Percentiles rank a stretch among this genome's conserved stretches.
Evolutionary conservation across 2,329 filamentous ascomycete species (phyloP).

Genomic region (Aspergillus sclerotialis): DNA sequence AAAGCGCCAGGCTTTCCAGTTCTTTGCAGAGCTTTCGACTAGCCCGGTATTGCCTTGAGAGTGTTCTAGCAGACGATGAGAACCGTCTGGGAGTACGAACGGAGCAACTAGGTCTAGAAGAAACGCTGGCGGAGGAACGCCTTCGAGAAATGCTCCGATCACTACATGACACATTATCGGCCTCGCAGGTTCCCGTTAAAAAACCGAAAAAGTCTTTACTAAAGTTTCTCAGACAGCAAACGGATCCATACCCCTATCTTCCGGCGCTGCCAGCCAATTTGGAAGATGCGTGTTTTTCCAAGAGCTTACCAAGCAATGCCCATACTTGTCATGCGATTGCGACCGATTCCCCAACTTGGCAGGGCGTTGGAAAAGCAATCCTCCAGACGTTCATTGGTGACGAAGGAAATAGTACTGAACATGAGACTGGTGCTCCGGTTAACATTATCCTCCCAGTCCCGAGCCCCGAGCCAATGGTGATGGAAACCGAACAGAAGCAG

Average conservation of each 20-base stretch:
- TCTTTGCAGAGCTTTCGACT: conserved; percentile 53
- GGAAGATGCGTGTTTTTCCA: conserved; percentile 19
- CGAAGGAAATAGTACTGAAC: conserved; percentile 20
- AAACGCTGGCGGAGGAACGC: conserved; percentile 47
- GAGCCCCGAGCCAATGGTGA: conserved; percentile 16
- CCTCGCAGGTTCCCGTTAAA: conserved; percentile 44
- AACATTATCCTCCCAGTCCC: conserved; percentile 33
- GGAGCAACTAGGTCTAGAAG: conserved; percentile 53
- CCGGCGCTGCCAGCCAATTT: conserved; percentile 27
- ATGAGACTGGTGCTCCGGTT: conserved; percentile 34
- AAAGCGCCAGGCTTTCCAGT: conserved; percentile 51
- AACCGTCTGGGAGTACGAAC: conserved; percentile 48
- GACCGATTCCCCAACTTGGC: conserved; percentile 36
- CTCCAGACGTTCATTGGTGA: conserved; percentile 38
- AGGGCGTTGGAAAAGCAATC: conserved; percentile 43
- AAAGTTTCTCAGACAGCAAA: conserved; percentile 45
- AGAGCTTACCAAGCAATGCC: conserved; percentile 29
- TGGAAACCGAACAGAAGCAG: conserved; percentile 9
- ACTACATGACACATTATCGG: conserved; percentile 50
- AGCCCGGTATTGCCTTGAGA: conserved; percentile 56
- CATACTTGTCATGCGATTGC: conserved; percentile 34
- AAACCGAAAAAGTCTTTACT: conserved; percentile 47
- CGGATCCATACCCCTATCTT: conserved; percentile 48
- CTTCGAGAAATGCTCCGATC: conserved; percentile 43
- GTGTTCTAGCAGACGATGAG: conserved; percentile 56